These are phyloP conservation scores for Candolleomyces eurysporus DNA, from an alignment of 768 basidiomycete genomes.

Conservation along the genomic window DNA sequence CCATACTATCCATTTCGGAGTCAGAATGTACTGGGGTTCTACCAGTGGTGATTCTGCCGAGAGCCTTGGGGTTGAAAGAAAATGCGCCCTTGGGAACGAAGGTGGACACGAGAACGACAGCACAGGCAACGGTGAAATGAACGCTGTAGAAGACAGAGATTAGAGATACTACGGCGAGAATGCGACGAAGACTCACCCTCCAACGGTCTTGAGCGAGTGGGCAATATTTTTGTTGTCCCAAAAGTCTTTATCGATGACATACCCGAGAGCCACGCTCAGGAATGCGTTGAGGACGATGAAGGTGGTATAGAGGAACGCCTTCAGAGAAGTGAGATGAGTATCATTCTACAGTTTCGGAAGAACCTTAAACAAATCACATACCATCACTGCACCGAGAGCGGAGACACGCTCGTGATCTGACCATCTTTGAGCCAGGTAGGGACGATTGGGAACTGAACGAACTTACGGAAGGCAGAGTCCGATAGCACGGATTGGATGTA, in stretches of 20 bases:
- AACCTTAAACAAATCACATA: not conserved
- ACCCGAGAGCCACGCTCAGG: constrained; percentile 23
- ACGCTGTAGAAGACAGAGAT: constrained; percentile 12
- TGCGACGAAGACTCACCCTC: constrained; percentile 20
- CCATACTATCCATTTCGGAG: too few species aligned
- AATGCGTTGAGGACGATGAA: constrained; percentile 28
- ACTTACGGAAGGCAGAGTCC: constrained; percentile 24
- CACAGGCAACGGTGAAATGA: constrained; percentile 28
- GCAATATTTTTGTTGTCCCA: constrained; percentile 18
- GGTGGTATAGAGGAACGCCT: constrained; percentile 31
- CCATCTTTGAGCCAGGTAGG: not conserved
- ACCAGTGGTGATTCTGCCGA: constrained; percentile 12
- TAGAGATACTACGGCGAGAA: not conserved
- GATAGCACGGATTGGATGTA: constrained; percentile 30
- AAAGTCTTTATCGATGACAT: constrained; percentile 29
- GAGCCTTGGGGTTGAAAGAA: constrained; percentile 28
- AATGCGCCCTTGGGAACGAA: constrained; percentile 29
- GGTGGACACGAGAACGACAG: constrained; percentile 25
- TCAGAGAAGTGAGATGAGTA: not conserved
- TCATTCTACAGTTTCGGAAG: too few species aligned
- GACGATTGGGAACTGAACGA: not conserved
- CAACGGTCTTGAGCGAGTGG: constrained; percentile 21
- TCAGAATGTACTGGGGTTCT: too few species aligned
- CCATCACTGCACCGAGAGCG: constrained; percentile 29
- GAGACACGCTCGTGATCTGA: constrained; percentile 26